Conservation (phyloP, 192 early-diverging fungal genomes). For the Coemansia sp. region DNA sequence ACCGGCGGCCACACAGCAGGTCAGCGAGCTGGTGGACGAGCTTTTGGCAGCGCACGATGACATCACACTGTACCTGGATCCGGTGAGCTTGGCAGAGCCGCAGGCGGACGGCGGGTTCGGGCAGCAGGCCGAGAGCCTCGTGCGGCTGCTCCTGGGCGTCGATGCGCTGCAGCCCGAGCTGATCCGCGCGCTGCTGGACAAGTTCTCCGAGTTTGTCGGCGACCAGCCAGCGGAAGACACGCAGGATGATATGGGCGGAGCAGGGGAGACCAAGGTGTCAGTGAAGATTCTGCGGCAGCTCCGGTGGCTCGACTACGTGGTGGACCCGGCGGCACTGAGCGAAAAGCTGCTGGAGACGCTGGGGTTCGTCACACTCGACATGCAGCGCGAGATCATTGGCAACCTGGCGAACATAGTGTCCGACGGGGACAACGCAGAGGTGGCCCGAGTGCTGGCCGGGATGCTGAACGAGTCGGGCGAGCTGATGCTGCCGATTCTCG, state of each 20-base stretch:
- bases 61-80: constrained; percentile 30
- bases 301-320: constrained; percentile 72
- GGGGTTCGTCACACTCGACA: constrained; percentile 57
- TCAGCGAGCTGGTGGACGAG: constrained; percentile 26
- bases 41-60: constrained; percentile 28
- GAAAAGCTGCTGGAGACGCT: constrained; percentile 69
- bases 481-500: constrained; percentile 66
- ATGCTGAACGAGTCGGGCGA: constrained; percentile 59
- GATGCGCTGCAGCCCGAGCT: constrained; percentile 60
- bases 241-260: constrained; percentile 3
- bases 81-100: constrained; percentile 1
- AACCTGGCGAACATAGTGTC: constrained; percentile 73
- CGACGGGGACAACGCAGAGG: constrained; percentile 65
- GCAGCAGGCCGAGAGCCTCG: constrained; percentile 55
- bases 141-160: constrained; percentile 59
- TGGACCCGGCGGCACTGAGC: constrained; percentile 58
- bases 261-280: constrained; percentile 54
- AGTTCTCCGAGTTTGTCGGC: constrained; percentile 60
- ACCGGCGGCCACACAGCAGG: not conserved
- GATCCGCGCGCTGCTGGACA: constrained; percentile 56
- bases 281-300: constrained; percentile 69
- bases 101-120: not conserved
- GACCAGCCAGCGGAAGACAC: constrained; percentile 32
- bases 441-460: constrained; percentile 59
- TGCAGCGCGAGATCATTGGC: constrained; percentile 71